These are phyloP conservation scores for Erigeron canadensis DNA, from an alignment of 129 eudicot species.

Conservation along the genomic window DNA sequence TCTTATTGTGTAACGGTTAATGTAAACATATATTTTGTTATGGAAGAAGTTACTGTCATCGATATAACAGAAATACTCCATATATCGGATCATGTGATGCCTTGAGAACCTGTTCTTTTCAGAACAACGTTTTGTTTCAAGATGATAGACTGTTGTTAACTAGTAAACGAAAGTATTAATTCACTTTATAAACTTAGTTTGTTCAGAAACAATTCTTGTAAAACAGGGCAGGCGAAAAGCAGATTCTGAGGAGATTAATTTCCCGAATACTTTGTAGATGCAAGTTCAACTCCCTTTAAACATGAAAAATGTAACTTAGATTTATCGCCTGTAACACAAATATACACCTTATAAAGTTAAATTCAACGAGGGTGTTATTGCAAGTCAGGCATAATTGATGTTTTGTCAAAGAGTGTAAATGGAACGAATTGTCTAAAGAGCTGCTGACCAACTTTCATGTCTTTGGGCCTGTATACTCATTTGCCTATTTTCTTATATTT, in stretches of 20 bases:
- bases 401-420: too few relatives aligned
- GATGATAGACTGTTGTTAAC: background rate
- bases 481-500: too few relatives aligned
- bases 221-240: background rate
- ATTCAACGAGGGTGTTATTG: background rate
- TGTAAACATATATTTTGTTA: too few relatives aligned
- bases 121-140: background rate
- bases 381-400: too few relatives aligned
- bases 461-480: too few relatives aligned
- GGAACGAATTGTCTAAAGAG: too few relatives aligned
- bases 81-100: too few relatives aligned
- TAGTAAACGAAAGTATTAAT: background rate
- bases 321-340: background rate
- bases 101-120: background rate
- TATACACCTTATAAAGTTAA: background rate
- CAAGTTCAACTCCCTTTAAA: background rate
- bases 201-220: background rate
- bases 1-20: too few relatives aligned
- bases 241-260: background rate
- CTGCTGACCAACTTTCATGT: too few relatives aligned
- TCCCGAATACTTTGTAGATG: background rate
- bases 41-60: too few relatives aligned
- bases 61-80: too few relatives aligned
- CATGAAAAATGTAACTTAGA: background rate
- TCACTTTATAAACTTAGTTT: too few relatives aligned